These are phyloP conservation scores for Leptosphaerulina australis DNA, from an alignment of 2,329 filamentous ascomycete genomes.

Conservation along the genomic window DNA sequence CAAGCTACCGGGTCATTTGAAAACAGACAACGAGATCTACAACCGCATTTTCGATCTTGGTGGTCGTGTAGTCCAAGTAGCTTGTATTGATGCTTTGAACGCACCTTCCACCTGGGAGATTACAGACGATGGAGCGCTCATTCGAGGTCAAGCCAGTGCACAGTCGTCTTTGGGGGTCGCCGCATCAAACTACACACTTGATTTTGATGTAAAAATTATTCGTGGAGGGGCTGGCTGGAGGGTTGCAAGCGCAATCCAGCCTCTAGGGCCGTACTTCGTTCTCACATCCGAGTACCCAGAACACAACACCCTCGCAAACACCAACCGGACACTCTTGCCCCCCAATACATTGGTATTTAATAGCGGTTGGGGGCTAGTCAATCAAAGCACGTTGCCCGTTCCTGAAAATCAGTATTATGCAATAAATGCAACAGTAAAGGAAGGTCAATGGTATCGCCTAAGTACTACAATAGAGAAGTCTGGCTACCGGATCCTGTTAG, in stretches of 20 bases:
- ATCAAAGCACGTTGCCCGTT: conserved; percentile 42
- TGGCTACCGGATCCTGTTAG: conserved; percentile 39
- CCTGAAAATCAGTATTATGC: conserved; percentile 10
- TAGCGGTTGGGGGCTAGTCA: conserved; percentile 46
- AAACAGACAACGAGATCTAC: conserved; percentile 37
- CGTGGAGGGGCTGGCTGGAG: conserved; percentile 50
- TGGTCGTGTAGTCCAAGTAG: conserved; percentile 39
- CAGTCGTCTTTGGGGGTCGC: conserved; percentile 26
- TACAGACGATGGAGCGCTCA: conserved; percentile 45
- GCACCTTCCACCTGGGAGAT: conserved; percentile 41
- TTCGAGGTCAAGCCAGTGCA: conserved; percentile 44
- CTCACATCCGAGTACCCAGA: conserved; percentile 24
- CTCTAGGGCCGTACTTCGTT: conserved; percentile 32
- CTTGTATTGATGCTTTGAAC: conserved; percentile 49
- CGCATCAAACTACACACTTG: conserved; percentile 46
- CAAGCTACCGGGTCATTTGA: conserved; percentile 40
- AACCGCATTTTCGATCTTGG: conserved; percentile 50
- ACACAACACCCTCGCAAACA: conserved; percentile 41
- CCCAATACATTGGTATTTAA: conserved; percentile 46
- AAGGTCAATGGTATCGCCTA: conserved; percentile 49
- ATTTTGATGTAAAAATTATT: conserved; percentile 49
- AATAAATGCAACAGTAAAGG: conserved; percentile 28
- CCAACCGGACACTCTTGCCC: conserved; percentile 44
- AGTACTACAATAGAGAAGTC: conserved; percentile 40
- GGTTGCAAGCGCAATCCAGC: conserved; percentile 30